Base-by-base conservation (phyloP, 2,329 filamentous ascomycete species). In the Alternaria solani region DNA sequence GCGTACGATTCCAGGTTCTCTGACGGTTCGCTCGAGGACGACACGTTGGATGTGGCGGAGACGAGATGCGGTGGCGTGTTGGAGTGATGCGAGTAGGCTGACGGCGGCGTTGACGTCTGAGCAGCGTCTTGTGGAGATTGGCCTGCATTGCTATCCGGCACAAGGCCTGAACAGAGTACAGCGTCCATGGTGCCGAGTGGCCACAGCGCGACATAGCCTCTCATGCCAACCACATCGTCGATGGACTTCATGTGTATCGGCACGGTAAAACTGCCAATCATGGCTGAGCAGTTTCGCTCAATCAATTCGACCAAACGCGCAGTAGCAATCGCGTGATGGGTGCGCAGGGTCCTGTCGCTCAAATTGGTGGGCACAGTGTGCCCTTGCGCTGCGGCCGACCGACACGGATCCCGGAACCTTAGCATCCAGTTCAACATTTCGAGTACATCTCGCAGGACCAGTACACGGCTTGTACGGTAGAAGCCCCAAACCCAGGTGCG, bases 351-450 rank as follows among this genome's bases (percentile, higher is more conserved):
- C 5, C 58, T 43, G 32, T 62, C 67, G 23, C 71, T 66, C 2
- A 75, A 55, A 2, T 32, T 43, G 2, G 55, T 54, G 3, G 55
- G 44, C 1, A 53, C 30, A 4, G 46, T 38, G 7, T 65, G 47
- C 16, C 59, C 49, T 36, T 56, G 55, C 25, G 56, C 4, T 5
- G 44, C 25, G n/a, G 20, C 30, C 6, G 23, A 26, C 5, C 41
- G 30, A 7, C 26, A 44, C 25, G 59, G 53, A 23, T 69, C 68
- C 4, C 70, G 70, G 1, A 75, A 54, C 11, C 63, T 61, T 20
- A 73, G 65, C 68, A 74, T 73, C 71, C 71, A 75, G 26, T 74
- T 75, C 11, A 76, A 53, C 1, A 77, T 70, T 52, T 75, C 74
- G 1, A 75, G 57, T 8, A 68, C 39, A 25, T 75, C 74, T 18